A percentile compares a stretch with the other conserved stretches of the same genome.
These are phyloP conservation scores for Calocybe gambosa DNA, from an alignment of 1,284 basidiomycete species.

Conservation along the genomic window DNA sequence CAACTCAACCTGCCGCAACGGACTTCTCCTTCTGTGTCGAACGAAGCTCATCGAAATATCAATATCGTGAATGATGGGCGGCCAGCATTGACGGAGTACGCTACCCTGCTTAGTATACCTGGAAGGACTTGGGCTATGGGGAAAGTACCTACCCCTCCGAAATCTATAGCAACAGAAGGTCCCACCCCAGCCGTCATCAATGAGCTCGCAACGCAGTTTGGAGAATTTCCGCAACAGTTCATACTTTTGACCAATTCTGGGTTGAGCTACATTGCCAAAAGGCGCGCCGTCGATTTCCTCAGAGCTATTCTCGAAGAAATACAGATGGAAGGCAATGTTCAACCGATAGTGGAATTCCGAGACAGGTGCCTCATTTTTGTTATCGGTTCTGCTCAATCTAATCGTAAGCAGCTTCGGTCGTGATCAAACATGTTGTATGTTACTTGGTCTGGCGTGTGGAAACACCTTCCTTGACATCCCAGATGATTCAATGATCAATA, in stretches of 20 bases:
- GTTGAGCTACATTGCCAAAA: slow-evolving; percentile 77
- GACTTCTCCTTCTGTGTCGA: slow-evolving; percentile 28
- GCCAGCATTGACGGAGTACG: slow-evolving; percentile 68
- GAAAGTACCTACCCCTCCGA: slow-evolving; percentile 37
- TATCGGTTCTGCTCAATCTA: slow-evolving; percentile 4
- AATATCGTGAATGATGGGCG: slow-evolving; percentile 39
- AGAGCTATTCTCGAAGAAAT: slow-evolving; percentile 69
- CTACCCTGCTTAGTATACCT: slow-evolving; percentile 69
- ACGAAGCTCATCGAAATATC: slow-evolving; percentile 33
- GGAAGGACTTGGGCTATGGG: slow-evolving; percentile 83
- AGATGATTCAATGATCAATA: slow-evolving; percentile 35
- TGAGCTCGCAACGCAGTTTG: slow-evolving; percentile 78
- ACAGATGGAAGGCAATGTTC: slow-evolving; percentile 59
- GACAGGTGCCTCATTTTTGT: slow-evolving; percentile 44
- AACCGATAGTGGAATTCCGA: slow-evolving; percentile 67
- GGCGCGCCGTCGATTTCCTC: slow-evolving; percentile 79
- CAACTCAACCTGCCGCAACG: slow-evolving; percentile 41
- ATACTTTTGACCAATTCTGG: slow-evolving; percentile 85
- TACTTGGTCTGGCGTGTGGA: slow-evolving; percentile 74
- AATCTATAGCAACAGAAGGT: slow-evolving; percentile 32
- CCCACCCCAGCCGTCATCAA: slow-evolving; percentile 55
- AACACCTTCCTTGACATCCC: slow-evolving; percentile 64
- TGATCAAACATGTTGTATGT: slow-evolving; percentile 88
- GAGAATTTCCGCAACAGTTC: slow-evolving; percentile 69
- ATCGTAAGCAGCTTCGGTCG: slow-evolving; percentile 63